Evolutionary conservation across 352 stramenopile genomes (phyloP).

Genomic region (Phytophthora tentaculata): DNA sequence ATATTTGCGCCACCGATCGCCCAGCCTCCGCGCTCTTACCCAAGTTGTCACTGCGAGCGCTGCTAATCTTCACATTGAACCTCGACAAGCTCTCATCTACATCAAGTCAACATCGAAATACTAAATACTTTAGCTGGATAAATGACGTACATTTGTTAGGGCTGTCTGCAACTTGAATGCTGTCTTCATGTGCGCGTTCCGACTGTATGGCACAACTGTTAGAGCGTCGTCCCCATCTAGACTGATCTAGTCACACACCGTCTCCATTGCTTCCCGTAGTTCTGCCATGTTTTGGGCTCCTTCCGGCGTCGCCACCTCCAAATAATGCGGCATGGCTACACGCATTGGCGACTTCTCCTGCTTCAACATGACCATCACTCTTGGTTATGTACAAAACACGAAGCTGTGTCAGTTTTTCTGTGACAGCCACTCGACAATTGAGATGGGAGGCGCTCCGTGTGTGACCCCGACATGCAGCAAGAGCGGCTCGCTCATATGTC

Average conservation of each 20-base stretch:
- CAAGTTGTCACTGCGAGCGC: conserved; percentile 5
- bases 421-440: conserved; percentile 29
- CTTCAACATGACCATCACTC: conserved; percentile 31
- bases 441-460: conserved; percentile 47
- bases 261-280: background rate
- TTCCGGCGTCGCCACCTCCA: conserved; percentile 34
- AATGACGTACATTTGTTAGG: conserved; percentile 26
- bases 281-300: background rate
- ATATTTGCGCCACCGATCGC: conserved; percentile 45
- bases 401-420: conserved; percentile 5
- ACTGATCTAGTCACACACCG: background rate
- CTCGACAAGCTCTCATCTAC: conserved; percentile 23
- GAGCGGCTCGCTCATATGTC: conserved; percentile 86
- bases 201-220: conserved; percentile 12
- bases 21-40: conserved; percentile 8
- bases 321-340: conserved; percentile 38
- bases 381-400: conserved; percentile 21
- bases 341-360: conserved; percentile 10
- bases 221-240: background rate
- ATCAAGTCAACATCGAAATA: background rate
- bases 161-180: conserved; percentile 23
- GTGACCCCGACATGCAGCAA: conserved; percentile 83
- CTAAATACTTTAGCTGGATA: background rate
- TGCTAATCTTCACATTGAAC: conserved; percentile 16
- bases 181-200: conserved; percentile 14